phyloP scores from a whole-genome alignment of 2,329 filamentous ascomycete genomes.

The Trichoderma lentiforme region DNA sequence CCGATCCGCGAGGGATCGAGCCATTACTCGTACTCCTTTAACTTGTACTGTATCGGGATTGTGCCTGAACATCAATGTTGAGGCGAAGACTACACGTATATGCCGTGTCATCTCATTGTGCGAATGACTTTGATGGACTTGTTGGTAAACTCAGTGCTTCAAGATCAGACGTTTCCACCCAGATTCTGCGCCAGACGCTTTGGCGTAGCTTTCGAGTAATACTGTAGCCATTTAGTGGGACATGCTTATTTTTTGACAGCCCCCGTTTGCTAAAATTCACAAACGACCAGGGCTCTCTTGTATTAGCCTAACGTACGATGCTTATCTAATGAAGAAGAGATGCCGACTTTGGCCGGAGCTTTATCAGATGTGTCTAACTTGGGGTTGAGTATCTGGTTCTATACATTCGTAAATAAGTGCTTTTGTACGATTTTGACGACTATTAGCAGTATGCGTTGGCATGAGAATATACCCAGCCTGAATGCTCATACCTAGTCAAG shows the following conservation, averaged over 20 bases:
- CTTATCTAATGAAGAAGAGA: background rate
- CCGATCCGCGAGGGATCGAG: constrained; percentile 5
- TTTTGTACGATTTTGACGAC: background rate
- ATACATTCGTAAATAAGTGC: background rate
- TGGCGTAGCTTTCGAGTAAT: background rate
- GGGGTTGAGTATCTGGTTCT: background rate
- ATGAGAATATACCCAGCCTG: background rate
- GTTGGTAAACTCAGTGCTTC: background rate
- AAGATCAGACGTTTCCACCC: background rate
- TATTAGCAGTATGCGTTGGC: background rate
- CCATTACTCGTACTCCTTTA: background rate
- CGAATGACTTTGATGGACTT: background rate
- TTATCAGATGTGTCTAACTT: background rate
- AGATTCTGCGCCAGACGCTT: background rate
- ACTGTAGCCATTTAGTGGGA: background rate
- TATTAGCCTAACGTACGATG: background rate
- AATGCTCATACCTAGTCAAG: background rate
- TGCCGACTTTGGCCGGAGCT: background rate
- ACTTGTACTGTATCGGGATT: background rate
- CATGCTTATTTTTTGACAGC: background rate
- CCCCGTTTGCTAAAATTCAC: background rate
- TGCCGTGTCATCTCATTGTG: background rate
- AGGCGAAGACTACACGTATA: background rate
- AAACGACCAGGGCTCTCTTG: background rate
- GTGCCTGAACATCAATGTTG: background rate